Evolutionary conservation across 495 filamentous ascomycete genomes (phyloP), one percentile per base, ranked within the genome.

Genomic region (Aspergillus avenaceus): DNA sequence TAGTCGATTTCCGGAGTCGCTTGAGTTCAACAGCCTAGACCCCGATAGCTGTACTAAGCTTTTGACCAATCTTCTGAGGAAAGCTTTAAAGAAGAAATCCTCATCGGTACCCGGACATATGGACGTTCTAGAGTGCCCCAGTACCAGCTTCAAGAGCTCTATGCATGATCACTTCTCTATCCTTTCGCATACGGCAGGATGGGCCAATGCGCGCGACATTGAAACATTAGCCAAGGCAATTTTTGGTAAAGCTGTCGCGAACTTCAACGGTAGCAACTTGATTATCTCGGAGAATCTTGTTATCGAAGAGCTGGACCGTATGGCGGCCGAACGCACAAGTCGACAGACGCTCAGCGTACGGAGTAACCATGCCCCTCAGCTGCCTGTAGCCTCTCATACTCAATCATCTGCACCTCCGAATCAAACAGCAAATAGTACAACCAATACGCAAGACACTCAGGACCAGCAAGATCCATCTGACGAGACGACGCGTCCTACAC

Each of bases 121-220:
- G 2, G 46, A 56, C 3, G 63, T 58, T 21, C 36, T 83, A 14
- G 66, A 76, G 45, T 37, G 5, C 25, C 41, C 44, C 22, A 38
- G 46, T 4, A 2, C 8, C 6, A 25, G 42, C 3, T 62, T 71
- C 41, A 28, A 40, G 4, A 7, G 56, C 18, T 6, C 45, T 1
- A 34, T 81, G 24, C n/a, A 68, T 1, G 28, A 59, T 4, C 51
- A 55, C 0, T 78, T 88, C 45, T 25, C 58, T 1, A 52, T 37
- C 1, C 63, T 87, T 2, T 55, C 77, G 0, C 48, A 50, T 3
- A 73, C 77, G 3, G 47, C 70, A n/a, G 72, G 70, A 12, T 91
- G 85, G 84, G 86, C 73, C 3, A 91, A 85, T 56, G 86, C 82
- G 0, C 67, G 85, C 8, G 86, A 90, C 46, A 72, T 91, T 0